Percentiles rank a stretch among this genome's conserved stretches.
phyloP scores from a whole-genome alignment of 345 rosid genomes.

The Ricinus communis region DNA sequence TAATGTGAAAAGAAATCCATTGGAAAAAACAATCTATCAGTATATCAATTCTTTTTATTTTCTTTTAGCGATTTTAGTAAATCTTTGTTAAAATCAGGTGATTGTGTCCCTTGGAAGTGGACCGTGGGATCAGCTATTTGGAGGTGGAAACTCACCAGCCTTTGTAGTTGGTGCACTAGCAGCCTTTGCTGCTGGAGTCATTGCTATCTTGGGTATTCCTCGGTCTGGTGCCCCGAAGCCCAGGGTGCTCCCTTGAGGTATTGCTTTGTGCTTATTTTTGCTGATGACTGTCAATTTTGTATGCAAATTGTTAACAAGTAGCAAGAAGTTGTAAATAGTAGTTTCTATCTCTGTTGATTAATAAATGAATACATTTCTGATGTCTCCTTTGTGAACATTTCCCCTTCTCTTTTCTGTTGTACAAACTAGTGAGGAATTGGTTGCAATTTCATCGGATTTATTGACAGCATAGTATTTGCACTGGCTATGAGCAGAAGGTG shows the following conservation, averaged over 20 bases:
- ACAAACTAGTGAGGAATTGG: slow-evolving; percentile 8
- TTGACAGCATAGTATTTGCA: not conserved
- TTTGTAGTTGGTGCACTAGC: slow-evolving; percentile 69
- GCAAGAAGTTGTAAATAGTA: slow-evolving; percentile 7
- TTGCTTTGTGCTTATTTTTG: slow-evolving; percentile 4
- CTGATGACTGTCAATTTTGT: not conserved
- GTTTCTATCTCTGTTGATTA: slow-evolving; percentile 10
- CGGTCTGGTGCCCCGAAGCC: slow-evolving; percentile 66
- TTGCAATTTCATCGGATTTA: slow-evolving; percentile 11
- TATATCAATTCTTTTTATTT: not conserved
- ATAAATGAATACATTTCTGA: slow-evolving; percentile 22
- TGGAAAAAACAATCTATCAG: not conserved
- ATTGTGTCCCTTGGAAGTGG: slow-evolving; percentile 78
- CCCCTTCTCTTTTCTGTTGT: not conserved
- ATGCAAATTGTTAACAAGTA: not conserved
- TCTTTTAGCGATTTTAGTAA: slow-evolving; percentile 10
- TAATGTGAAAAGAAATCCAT: slow-evolving; percentile 2
- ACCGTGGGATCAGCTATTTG: slow-evolving; percentile 78
- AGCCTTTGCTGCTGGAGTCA: slow-evolving; percentile 59
- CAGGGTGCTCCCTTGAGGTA: slow-evolving; percentile 51
- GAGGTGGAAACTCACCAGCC: slow-evolving; percentile 82
- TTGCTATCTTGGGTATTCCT: slow-evolving; percentile 83
- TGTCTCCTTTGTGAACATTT: slow-evolving; percentile 4
- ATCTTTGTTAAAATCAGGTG: slow-evolving; percentile 40
- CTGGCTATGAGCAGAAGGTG: slow-evolving; percentile 10